Evolutionary conservation across 805 yeast genomes (phyloP).

Genomic region (Lipomyces yamanashiensis): DNA sequence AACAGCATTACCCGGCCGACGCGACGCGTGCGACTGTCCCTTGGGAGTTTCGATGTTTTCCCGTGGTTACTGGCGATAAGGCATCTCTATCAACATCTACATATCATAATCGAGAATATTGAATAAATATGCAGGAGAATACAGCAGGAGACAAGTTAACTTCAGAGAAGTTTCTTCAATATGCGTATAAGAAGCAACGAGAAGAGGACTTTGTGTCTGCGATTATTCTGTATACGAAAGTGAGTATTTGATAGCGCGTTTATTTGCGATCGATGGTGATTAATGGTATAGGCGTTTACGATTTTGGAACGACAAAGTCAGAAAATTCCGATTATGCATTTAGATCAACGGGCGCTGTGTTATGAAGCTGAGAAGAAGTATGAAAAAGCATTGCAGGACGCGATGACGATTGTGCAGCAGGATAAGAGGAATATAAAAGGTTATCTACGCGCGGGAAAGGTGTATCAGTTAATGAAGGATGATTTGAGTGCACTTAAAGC

Average conservation of each 20-base stretch:
- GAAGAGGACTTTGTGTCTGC: conserved; percentile 11
- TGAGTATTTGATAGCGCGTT: background rate
- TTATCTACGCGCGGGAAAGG: conserved; percentile 24
- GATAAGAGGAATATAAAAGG: conserved; percentile 17
- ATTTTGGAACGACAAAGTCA: background rate
- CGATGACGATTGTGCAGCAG: conserved; percentile 6
- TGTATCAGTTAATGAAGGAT: conserved; percentile 9
- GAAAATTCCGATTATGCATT: background rate
- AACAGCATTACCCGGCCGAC: conserved; percentile 3
- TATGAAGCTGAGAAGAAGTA: conserved; percentile 16
- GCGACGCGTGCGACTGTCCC: conserved; percentile 6
- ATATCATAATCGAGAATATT: background rate
- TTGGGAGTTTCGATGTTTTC: background rate
- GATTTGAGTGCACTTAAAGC: conserved; percentile 8
- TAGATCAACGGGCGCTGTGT: conserved; percentile 25
- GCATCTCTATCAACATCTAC: background rate
- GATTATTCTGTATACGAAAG: conserved; percentile 17
- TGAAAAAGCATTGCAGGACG: conserved; percentile 13
- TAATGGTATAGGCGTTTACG: conserved; percentile 9
- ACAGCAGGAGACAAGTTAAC: background rate
- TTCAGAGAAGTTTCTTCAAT: background rate
- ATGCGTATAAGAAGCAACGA: conserved; percentile 6
- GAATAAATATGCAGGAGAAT: background rate
- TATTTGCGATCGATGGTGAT: background rate
- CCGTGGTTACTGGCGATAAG: background rate